A percentile compares a stretch with the other conserved stretches of the same genome.
Evolutionary conservation across 176 grass and related monocot species (phyloP).

Genomic region (Neostapfia colusana): DNA sequence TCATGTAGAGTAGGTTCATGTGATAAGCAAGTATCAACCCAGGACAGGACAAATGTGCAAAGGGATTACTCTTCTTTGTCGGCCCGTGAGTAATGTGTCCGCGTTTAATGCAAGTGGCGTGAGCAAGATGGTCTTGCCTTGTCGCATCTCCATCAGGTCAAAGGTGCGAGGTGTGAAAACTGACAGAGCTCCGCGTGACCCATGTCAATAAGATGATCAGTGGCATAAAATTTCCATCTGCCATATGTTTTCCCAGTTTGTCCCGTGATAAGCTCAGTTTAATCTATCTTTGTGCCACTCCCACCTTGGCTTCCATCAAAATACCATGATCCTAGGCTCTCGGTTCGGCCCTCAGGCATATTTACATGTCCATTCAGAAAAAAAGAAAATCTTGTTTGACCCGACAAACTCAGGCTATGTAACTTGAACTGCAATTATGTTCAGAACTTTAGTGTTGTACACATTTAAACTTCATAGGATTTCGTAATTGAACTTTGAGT

Average conservation of each 20-base stretch:
- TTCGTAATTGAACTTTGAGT: neutral
- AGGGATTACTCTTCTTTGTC: neutral
- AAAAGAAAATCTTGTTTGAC: constrained; percentile 18
- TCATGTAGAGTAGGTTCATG: neutral
- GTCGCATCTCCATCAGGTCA: constrained; percentile 18
- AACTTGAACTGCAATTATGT: neutral
- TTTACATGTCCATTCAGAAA: constrained; percentile 16
- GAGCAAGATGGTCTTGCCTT: constrained; percentile 13
- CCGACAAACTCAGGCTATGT: neutral
- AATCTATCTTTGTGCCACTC: neutral
- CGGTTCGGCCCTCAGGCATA: neutral
- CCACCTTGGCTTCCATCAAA: constrained; percentile 17
- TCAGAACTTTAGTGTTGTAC: neutral
- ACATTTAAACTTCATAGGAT: neutral
- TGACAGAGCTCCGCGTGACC: neutral
- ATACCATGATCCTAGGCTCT: neutral
- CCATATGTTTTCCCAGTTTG: neutral
- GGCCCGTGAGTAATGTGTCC: constrained; percentile 4
- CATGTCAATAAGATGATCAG: neutral
- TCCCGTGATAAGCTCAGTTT: neutral
- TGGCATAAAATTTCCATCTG: neutral
- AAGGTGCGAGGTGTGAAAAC: neutral
- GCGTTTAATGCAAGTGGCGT: constrained; percentile 3
- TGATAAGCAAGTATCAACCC: neutral
- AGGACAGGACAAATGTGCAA: neutral